These are phyloP conservation scores for Xylaria sp. DNA, from an alignment of 2,329 filamentous ascomycete species.

Conservation along the genomic window DNA sequence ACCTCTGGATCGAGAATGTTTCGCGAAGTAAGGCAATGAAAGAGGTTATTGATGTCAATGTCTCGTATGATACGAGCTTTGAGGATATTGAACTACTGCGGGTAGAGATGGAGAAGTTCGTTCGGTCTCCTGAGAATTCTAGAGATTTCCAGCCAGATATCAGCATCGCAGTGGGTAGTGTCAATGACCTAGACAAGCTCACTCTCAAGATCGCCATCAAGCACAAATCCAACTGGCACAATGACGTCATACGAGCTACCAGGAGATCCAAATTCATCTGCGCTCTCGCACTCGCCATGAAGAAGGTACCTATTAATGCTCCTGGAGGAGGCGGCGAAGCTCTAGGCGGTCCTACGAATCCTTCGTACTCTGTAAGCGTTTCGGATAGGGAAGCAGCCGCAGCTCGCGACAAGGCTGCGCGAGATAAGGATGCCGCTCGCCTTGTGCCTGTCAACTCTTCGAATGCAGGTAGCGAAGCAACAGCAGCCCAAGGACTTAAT, in stretches of 20 bases:
- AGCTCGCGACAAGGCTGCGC: conserved; percentile 69
- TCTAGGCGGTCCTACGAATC: conserved; percentile 76
- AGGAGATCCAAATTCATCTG: conserved; percentile 97
- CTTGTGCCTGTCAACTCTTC: conserved; percentile 64
- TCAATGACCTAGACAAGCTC: conserved; percentile 89
- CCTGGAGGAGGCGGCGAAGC: conserved; percentile 77
- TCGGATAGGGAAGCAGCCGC: conserved; percentile 73
- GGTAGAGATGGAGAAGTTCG: conserved; percentile 85
- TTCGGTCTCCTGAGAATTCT: conserved; percentile 82
- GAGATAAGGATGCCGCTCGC: conserved; percentile 72
- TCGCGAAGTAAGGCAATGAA: conserved; percentile 92
- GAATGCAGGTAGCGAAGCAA: conserved; percentile 52
- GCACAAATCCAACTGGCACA: conserved; percentile 94
- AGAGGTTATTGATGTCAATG: conserved; percentile 81
- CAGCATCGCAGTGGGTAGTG: conserved; percentile 78
- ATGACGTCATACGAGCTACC: conserved; percentile 82
- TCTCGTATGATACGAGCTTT: conserved; percentile 87
- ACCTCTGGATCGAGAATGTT: conserved; percentile 94
- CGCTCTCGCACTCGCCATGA: conserved; percentile 84
- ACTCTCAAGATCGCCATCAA: conserved; percentile 84
- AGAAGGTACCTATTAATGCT: conserved; percentile 85
- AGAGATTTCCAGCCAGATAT: conserved; percentile 92
- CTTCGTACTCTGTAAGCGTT: conserved; percentile 82
- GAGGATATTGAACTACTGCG: conserved; percentile 90
- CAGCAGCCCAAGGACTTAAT: conserved; percentile 60